These are phyloP conservation scores for Pelagophyceae sp. DNA, from an alignment of 352 stramenopile species.

Conservation along the genomic window DNA sequence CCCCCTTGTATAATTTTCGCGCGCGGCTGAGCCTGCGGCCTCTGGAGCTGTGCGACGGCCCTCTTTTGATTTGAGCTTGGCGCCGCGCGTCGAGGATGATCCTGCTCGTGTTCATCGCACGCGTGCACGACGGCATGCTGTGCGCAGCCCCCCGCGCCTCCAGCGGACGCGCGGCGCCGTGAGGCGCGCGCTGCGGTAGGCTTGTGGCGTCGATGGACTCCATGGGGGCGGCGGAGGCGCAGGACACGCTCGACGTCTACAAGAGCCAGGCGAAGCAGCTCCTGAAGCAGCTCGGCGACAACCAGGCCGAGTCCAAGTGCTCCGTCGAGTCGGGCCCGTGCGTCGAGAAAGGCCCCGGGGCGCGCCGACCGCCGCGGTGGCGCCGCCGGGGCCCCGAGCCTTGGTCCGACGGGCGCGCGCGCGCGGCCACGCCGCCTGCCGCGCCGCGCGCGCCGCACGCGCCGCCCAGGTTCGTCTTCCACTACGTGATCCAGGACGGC, in stretches of 20 bases:
- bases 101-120: background rate
- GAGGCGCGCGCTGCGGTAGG: background rate
- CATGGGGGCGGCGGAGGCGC: slow-evolving; percentile 44
- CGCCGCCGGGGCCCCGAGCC: too few relatives aligned
- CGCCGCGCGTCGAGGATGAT: background rate
- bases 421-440: too few relatives aligned
- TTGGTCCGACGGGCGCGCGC: too few relatives aligned
- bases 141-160: background rate
- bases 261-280: slow-evolving; percentile 77
- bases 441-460: slow-evolving; percentile 32
- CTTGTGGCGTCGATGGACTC: slow-evolving; percentile 80
- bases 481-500: slow-evolving; percentile 84
- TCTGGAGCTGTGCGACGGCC: too few relatives aligned
- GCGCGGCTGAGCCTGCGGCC: too few relatives aligned
- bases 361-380: too few relatives aligned
- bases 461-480: slow-evolving; percentile 29
- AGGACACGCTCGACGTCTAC: slow-evolving; percentile 37
- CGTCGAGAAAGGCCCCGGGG: too few relatives aligned
- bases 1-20: too few relatives aligned
- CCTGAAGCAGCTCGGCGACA: slow-evolving; percentile 71
- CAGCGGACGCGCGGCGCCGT: background rate
- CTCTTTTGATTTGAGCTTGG: too few relatives aligned
- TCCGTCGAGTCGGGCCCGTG: slow-evolving; percentile 81
- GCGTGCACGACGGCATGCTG: slow-evolving; percentile 5
- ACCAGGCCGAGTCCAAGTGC: slow-evolving; percentile 72